Base-by-base conservation (phyloP, 1,284 basidiomycete genomes). In the Ceratobasidium sp. region DNA sequence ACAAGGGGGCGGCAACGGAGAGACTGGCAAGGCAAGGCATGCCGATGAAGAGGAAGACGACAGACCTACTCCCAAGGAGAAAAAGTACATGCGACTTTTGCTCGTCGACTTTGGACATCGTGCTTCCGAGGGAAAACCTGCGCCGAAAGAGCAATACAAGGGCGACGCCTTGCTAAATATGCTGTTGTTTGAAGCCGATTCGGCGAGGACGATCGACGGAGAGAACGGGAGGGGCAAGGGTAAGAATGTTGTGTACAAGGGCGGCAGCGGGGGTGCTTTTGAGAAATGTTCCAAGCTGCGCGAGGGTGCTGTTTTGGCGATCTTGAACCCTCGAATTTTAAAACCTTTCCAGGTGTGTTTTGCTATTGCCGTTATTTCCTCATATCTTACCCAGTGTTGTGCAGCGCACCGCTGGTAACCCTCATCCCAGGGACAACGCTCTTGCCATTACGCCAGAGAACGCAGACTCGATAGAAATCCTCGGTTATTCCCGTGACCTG, bases 211-310 rank as follows among this genome's bases (percentile, higher is more conserved):
- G 77, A 90, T 92, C 77, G 80, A 85, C 29, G 86, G 79, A 29
- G 77, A 78, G 17, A 81, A 85, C 71, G 77, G 66, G 34, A 74
- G n/a, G 87, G 88, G 57, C 85, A 88, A 80, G 76, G 78, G 0
- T 71, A 77, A n/a, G 76, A 78, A 51, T 79, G 78, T 46, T 93
- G 80, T 91, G 0, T 97, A 95, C 82, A 89, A 88, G 77, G 96
- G 97, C 0, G 97, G 97, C 0, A 96, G 95, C 79, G 89, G 90
- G 1, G 97, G 97, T 6, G 97, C 97, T 0, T 99, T 95, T 82
- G 97, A 99, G 83, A 87, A 86, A 79, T 87, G 88, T 84, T 91
- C 93, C 76, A 95, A 94, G 82, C 85, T 97, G 78, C 90, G 90
- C 65, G 93, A 96, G 78, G 97, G 97, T 0, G 92, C 95, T 62